Evolutionary conservation across 2,329 filamentous ascomycete species (phyloP).

Genomic region (Trichoderma polysporum): DNA sequence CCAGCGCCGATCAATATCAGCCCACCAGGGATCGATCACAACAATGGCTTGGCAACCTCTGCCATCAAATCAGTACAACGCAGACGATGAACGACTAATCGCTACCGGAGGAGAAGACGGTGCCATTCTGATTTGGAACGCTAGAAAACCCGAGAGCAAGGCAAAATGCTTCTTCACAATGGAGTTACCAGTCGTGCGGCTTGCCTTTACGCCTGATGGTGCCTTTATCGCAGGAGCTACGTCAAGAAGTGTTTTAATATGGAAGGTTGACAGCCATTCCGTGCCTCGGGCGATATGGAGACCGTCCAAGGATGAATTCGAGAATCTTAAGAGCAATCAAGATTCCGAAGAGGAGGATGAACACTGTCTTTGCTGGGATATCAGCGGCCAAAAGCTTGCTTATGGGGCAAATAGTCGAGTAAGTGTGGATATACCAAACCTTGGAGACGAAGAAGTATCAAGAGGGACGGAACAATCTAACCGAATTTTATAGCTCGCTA

Average conservation of each 20-base stretch:
- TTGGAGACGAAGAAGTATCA: not conserved
- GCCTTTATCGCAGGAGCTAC: conserved; percentile 63
- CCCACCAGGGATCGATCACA: conserved; percentile 59
- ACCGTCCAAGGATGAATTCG: conserved; percentile 45
- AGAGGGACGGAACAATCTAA: not conserved
- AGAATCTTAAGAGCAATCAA: not conserved
- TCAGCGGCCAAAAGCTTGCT: conserved; percentile 59
- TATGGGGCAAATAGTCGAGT: conserved; percentile 64
- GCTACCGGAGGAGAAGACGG: conserved; percentile 64
- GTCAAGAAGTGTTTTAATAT: conserved; percentile 58
- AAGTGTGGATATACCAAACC: conserved; percentile 38
- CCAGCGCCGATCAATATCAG: conserved; percentile 55
- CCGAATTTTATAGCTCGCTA: conserved; percentile 41
- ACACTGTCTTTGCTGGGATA: conserved; percentile 63
- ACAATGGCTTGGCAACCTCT: conserved; percentile 62
- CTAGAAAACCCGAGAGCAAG: conserved; percentile 53
- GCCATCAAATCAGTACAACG: conserved; percentile 33
- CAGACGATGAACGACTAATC: conserved; percentile 55
- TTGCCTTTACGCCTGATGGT: conserved; percentile 64
- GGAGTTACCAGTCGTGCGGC: conserved; percentile 55
- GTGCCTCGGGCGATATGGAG: conserved; percentile 62
- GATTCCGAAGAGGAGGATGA: conserved; percentile 56
- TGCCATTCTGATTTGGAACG: conserved; percentile 63
- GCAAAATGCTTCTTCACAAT: conserved; percentile 62
- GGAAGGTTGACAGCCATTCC: conserved; percentile 60